Base-by-base conservation (phyloP, 768 basidiomycete species). In the Russula lepida region DNA sequence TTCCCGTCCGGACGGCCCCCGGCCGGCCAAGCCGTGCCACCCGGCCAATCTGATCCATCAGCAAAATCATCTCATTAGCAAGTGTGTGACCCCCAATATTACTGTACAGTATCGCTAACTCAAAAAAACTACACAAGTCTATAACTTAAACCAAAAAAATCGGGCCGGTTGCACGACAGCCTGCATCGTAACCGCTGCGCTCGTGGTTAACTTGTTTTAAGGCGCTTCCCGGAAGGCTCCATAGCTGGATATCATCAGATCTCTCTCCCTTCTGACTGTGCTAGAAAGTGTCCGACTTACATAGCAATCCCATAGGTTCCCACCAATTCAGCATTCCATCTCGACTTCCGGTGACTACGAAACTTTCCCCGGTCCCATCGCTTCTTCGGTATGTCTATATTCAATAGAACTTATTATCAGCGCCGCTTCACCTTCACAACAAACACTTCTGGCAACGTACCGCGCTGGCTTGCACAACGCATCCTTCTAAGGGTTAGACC, bases 311-410 rank as follows among this genome's bases (percentile, higher is more conserved):
- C 46, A 33, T 46, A 27, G 63, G 56, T 28, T 66, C 64, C 64
- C 64, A 66, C 66, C 66, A 66, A 23, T 41, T 53, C 35, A 66
- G 51, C 57, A 50, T 66, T 30, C 66, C 66, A 13, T 66, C 64
- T 41, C 58, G 54, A 41, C 53, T 66, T 23, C 66, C 66, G 17
- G 66, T 66, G 17, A 66, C 64, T 23, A 66, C 46, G 19, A 27
- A 54, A 17, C 33, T 52, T 15, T 65, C 57, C 17, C 39, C 27
- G 3, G 28, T 35, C 25, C 46, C 7, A 2, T 25, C 47, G 19
- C 39, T 49, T 47, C 58, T 43, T 47, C 50, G 56, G 28, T 37
- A 56, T 33, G 28, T 27, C 64, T 64, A 27, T 27, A 25, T 47
- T 27, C 23, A 41, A 41, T 28, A 28, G 4, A 30, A n/a, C n/a